Percentiles rank a stretch among this genome's conserved stretches.
Conservation (phyloP, 306 rosid genomes). For the Gleditsia sinensis region DNA sequence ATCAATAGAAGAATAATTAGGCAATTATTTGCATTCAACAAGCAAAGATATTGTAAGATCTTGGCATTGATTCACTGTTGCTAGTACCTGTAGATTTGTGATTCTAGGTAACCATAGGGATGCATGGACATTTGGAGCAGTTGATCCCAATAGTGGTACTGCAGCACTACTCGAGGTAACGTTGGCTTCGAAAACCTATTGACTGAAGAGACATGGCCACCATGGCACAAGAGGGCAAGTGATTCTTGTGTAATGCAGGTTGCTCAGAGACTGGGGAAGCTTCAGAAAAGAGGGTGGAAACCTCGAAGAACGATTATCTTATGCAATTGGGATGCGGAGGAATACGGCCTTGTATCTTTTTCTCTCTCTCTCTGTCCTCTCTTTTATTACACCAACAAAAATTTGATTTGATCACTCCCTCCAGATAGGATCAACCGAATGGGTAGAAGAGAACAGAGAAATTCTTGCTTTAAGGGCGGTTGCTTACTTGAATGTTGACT, state of each 20-base stretch:
- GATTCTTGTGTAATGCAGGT: constrained; percentile 42
- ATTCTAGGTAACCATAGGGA: constrained; percentile 82
- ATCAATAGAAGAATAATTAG: not conserved
- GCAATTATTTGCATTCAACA: not conserved
- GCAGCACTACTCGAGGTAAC: constrained; percentile 73
- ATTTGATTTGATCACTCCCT: constrained; percentile 19
- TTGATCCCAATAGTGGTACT: constrained; percentile 83
- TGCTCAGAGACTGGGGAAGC: constrained; percentile 61
- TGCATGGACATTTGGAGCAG: constrained; percentile 90
- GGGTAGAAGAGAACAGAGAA: constrained; percentile 84
- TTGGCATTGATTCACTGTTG: constrained; percentile 23
- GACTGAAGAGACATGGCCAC: not conserved
- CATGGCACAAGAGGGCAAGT: constrained; percentile 16
- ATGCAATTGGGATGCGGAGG: constrained; percentile 89
- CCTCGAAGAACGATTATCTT: constrained; percentile 75
- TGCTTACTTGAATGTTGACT: constrained; percentile 76
- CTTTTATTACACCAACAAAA: not conserved
- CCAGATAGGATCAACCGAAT: constrained; percentile 79
- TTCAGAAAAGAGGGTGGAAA: constrained; percentile 68
- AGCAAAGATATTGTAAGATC: not conserved
- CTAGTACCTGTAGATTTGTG: constrained; percentile 55
- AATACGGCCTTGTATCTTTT: constrained; percentile 65
- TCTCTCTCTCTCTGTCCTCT: not conserved
- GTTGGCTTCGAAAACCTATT: not conserved
- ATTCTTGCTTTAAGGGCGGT: constrained; percentile 68